phyloP scores from a whole-genome alignment of 1,284 basidiomycete species.

The Kwoniella shivajii region DNA sequence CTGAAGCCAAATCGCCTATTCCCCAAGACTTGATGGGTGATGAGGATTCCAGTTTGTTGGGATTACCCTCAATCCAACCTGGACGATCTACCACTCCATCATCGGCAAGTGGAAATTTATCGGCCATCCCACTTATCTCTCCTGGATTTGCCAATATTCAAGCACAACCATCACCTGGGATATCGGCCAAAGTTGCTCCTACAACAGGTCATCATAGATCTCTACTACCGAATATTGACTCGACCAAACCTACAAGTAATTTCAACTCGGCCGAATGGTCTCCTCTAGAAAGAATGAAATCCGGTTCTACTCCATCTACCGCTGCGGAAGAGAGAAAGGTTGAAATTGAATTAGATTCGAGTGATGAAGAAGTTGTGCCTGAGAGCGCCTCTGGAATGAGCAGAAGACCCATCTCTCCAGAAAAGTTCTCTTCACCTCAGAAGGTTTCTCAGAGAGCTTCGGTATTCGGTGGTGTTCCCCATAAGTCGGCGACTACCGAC shows the following conservation, averaged over 20 bases:
- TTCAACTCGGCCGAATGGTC: constrained; percentile 44
- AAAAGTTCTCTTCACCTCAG: not conserved
- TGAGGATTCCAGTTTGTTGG: constrained; percentile 13
- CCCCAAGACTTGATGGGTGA: constrained; percentile 30
- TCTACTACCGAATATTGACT: constrained; percentile 18
- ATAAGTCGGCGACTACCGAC: constrained; percentile 1
- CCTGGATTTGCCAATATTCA: constrained; percentile 5
- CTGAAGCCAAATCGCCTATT: constrained; percentile 2
- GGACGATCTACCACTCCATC: constrained; percentile 14
- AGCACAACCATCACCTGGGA: not conserved
- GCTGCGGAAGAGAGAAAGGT: not conserved
- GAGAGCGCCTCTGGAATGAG: constrained; percentile 28
- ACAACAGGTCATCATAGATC: constrained; percentile 18
- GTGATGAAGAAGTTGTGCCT: constrained; percentile 42
- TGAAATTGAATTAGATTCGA: constrained; percentile 29
- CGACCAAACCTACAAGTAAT: constrained; percentile 28
- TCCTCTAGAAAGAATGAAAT: constrained; percentile 26
- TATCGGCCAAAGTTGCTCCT: constrained; percentile 11
- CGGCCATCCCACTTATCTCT: not conserved
- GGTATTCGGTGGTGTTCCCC: not conserved
- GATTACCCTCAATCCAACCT: constrained; percentile 18
- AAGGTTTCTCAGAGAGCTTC: constrained; percentile 7
- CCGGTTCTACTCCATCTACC: not conserved
- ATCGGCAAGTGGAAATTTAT: not conserved
- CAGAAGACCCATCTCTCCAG: constrained; percentile 2